phyloP scores from a whole-genome alignment of 176 grass and related monocot species.

The Bonia amplexicaulis region DNA sequence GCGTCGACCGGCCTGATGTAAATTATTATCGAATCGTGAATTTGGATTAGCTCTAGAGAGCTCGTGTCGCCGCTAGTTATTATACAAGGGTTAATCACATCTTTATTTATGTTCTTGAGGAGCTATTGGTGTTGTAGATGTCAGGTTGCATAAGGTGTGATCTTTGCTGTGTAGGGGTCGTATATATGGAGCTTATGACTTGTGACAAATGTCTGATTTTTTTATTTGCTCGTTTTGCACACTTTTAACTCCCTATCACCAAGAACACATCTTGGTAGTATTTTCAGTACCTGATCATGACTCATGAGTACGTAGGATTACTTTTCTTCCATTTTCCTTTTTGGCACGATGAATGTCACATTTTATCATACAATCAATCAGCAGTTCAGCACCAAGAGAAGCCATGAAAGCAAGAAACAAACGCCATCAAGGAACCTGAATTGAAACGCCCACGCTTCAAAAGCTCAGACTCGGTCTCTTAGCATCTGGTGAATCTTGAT shows the following conservation, averaged over 20 bases:
- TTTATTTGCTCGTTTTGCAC: not conserved
- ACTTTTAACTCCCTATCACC: no score
- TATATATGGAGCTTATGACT: not conserved
- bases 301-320: not conserved
- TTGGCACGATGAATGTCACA: not conserved
- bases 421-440: no score
- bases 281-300: not conserved
- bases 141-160: not conserved
- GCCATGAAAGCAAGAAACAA: no score
- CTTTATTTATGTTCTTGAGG: not conserved
- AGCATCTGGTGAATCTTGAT: not conserved
- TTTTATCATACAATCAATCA: not conserved
- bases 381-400: not conserved
- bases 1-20: constrained; percentile 21
- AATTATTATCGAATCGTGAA: not conserved
- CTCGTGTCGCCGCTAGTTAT: not conserved
- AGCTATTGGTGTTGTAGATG: constrained; percentile 5
- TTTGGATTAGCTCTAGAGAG: constrained; percentile 4
- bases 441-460: no score
- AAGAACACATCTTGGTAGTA: no score
- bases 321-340: not conserved
- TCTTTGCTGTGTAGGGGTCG: not conserved
- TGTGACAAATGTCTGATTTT: not conserved
- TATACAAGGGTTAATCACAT: not conserved
- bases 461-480: not conserved